Conservation (phyloP, 192 early-diverging fungal species). For the Coemansia sp. region DNA sequence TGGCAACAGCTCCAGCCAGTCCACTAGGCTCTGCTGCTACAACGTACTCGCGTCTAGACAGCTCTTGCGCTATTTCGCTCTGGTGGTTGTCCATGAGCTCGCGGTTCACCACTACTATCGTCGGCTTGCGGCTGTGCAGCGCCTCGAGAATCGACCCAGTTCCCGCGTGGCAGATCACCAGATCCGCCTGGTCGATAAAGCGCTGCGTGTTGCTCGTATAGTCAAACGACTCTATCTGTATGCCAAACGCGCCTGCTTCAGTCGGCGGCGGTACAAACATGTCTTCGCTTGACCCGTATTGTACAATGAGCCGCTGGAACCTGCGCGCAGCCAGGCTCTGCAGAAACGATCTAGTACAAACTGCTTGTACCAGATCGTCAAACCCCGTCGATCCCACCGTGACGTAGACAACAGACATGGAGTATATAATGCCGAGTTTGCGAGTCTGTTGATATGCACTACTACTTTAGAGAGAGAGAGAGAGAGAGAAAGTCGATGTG, state of each 20-base stretch:
- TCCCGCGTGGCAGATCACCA: conserved; percentile 88
- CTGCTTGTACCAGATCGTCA: conserved; percentile 66
- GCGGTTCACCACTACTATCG: conserved; percentile 79
- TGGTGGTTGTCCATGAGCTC: conserved; percentile 90
- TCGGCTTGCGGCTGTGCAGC: conserved; percentile 61
- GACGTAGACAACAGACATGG: conserved; percentile 65
- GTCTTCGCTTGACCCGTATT: conserved; percentile 64
- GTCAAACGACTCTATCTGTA: conserved; percentile 56
- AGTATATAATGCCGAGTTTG: background rate
- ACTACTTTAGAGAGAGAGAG: too few relatives aligned
- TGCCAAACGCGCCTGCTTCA: background rate
- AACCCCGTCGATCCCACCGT: conserved; percentile 95
- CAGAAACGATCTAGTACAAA: conserved; percentile 57
- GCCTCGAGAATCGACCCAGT: conserved; percentile 89
- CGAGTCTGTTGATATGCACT: too few relatives aligned
- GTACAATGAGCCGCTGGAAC: conserved; percentile 64
- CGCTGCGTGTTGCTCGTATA: conserved; percentile 61
- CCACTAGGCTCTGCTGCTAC: conserved; percentile 24
- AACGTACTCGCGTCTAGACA: conserved; percentile 62
- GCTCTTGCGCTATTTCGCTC: conserved; percentile 73
- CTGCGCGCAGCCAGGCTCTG: conserved; percentile 50
- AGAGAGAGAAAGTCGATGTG: background rate
- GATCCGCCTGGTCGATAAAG: conserved; percentile 65
- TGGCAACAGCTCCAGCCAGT: conserved; percentile 17
- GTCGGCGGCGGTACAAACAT: conserved; percentile 31